A percentile compares a stretch with the other conserved stretches of the same genome.
These are phyloP conservation scores for Thalassia testudinum DNA, from an alignment of 116 monocot species.

Conservation along the genomic window DNA sequence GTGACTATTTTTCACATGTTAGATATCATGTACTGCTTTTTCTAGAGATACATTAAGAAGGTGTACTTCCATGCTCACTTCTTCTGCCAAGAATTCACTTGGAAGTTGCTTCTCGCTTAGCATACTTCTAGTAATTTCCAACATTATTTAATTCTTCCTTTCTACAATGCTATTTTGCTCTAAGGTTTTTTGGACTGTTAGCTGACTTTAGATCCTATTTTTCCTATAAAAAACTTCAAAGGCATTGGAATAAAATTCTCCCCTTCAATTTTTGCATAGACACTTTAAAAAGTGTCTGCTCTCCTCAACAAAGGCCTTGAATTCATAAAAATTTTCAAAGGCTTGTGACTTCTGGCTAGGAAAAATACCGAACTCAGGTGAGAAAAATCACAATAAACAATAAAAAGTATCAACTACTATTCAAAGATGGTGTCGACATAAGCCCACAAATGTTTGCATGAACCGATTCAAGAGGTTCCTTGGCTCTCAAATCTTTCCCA, in stretches of 20 bases:
- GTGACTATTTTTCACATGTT: too few relatives aligned
- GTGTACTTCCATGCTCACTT: too few relatives aligned
- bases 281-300: too few relatives aligned
- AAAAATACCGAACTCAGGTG: background rate
- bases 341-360: background rate
- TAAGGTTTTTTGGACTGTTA: background rate
- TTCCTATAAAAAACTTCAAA: background rate
- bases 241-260: constrained; percentile 1
- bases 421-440: background rate
- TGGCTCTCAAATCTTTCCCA: background rate
- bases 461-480: background rate
- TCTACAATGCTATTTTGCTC: background rate
- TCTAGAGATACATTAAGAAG: too few relatives aligned
- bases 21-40: too few relatives aligned
- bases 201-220: background rate
- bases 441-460: constrained; percentile 1
- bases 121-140: background rate
- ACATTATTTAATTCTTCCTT: background rate
- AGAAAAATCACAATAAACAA: background rate
- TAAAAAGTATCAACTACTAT: background rate
- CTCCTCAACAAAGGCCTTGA: background rate
- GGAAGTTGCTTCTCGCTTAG: too few relatives aligned
- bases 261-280: background rate
- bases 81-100: too few relatives aligned
- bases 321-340: background rate